Percentiles rank a stretch among this genome's conserved stretches.
Evolutionary conservation across 1,139 yeast species (phyloP).

Genomic region (Candida pseudoviswanathii): DNA sequence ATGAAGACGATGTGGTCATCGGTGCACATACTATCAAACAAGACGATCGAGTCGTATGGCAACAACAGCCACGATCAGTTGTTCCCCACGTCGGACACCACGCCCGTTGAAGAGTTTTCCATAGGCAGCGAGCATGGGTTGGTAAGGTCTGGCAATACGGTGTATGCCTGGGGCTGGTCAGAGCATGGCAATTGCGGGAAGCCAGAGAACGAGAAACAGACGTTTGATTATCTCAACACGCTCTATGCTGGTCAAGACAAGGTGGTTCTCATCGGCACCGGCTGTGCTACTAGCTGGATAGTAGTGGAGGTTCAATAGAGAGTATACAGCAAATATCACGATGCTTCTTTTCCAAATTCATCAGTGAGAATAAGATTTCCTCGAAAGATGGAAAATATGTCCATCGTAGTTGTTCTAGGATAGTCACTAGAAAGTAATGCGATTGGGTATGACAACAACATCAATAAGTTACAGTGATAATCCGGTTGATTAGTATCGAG

Average conservation of each 20-base stretch:
- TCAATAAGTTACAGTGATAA: constrained; percentile 10
- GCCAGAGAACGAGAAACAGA: constrained; percentile 17
- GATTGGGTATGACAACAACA: constrained; percentile 8
- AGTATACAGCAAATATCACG: constrained; percentile 51
- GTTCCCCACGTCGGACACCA: constrained; percentile 25
- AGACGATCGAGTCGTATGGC: constrained; percentile 55
- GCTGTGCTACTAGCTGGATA: constrained; percentile 51
- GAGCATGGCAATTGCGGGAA: constrained; percentile 96
- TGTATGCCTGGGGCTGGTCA: constrained; percentile 96
- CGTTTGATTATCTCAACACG: constrained; percentile 39
- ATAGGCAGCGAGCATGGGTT: constrained; percentile 92
- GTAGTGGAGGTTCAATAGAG: constrained; percentile 16
- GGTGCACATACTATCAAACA: constrained; percentile 45
- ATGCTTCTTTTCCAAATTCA: constrained; percentile 80
- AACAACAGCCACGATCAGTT: constrained; percentile 78
- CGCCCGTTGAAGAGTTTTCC: constrained; percentile 24
- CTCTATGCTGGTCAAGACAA: constrained; percentile 29
- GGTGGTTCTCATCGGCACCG: constrained; percentile 38
- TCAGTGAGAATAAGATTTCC: constrained; percentile 48
- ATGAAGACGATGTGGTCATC: constrained; percentile 82
- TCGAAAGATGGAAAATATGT: constrained; percentile 80
- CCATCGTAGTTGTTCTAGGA: constrained; percentile 66
- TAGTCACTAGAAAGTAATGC: constrained; percentile 49
- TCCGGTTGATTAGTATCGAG: constrained; percentile 3
- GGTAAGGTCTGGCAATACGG: constrained; percentile 33